Base-by-base conservation (phyloP, 1,139 yeast genomes). In the Saccharomyces hybrid region DNA sequence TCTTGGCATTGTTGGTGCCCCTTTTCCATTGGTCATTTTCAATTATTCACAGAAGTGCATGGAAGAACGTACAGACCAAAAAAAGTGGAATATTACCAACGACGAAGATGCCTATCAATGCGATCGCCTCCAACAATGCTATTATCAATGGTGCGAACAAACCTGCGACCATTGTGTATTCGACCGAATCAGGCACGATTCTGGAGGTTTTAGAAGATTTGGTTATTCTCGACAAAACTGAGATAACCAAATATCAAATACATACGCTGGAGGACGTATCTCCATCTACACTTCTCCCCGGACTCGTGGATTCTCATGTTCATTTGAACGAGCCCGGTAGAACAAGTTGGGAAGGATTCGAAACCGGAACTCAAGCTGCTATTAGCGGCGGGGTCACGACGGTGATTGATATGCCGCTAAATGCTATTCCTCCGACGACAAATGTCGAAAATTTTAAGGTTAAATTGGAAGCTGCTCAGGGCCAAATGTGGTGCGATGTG, bases 371-470 rank as follows among this genome's bases (percentile, higher is more conserved):
- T 1, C 84, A 84, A 66, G 86, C 96, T 2, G 97, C 97, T 1
- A 95, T 95, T 1, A 78, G 91, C 5, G 98, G 98, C 28, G 98
- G 98, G 57, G 97, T 91, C 50, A 91, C 98, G 23, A 89, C 97
- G 0, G 95, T 91, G 13, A 81, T 91, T 29, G 98, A 91, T 69
- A 91, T 91, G 98, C 98, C 98, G 0, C 75, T 91, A 65, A 91
- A 91, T 69, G 96, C 97, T 2, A 86, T 90, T 54, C 97, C 97
- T 0, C 97, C 97, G 28, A 91, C 97, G 1, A 90, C 97, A 1
- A 88, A 87, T 2, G 77, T 90, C 2, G 82, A 79, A 57, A 88
- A 90, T 70, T 81, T 91, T 66, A 78, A 86, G 55, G 73, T 78
- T 57, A 91, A 91, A 68, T 75, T 88, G 56, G 75, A 78, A 16